Evolutionary conservation across 225 moss, liverwort and hornwort species (phyloP), one percentile per base, ranked within the genome.

Genomic region (Sphagnum tenellum): DNA sequence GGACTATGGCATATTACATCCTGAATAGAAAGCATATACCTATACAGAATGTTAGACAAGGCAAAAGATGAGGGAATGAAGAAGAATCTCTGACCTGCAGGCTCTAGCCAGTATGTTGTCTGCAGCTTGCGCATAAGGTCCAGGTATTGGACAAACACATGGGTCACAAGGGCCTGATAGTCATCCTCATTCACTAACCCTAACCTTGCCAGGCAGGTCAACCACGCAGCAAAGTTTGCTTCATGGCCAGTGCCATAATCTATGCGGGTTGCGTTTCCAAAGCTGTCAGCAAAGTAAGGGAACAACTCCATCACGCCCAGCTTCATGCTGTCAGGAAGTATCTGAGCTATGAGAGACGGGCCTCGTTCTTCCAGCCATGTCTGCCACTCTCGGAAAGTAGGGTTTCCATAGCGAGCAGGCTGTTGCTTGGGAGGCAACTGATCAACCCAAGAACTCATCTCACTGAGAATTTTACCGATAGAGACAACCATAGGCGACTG

Each of bases 21-120:
- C n/a, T n/a, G n/a, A n/a, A n/a, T n/a, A n/a, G n/a, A n/a, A n/a
- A n/a, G n/a, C n/a, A n/a, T 1, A 29, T 29, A 29, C 29, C 0
- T 29, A 29, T 29, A 29, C 29, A 29, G 29, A 29, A 29, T 29
- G 29, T 29, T 29, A 29, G 0, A 29, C 29, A 29, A 29, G 29
- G 29, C 29, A 29, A 29, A 29, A 29, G 29, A 29, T 29, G 29
- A 29, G 29, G 29, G 9, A 9, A 52, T 52, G 52, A 52, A 45
- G 45, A 61, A 45, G 11, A 47, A 61, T 13, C 45, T 44, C 72
- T 76, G 67, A 77, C 95, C 95, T 70, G 95, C 95, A 47, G 95
- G 95, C 72, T 95, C 95, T 59, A 95, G 88, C 95, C 95, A 95
- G 52, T 95, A 95, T 4, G 95, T 95, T 29, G 88, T 95, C 76